phyloP scores from a whole-genome alignment of 2,329 filamentous ascomycete species.

The Exophiala xenobiotica region DNA sequence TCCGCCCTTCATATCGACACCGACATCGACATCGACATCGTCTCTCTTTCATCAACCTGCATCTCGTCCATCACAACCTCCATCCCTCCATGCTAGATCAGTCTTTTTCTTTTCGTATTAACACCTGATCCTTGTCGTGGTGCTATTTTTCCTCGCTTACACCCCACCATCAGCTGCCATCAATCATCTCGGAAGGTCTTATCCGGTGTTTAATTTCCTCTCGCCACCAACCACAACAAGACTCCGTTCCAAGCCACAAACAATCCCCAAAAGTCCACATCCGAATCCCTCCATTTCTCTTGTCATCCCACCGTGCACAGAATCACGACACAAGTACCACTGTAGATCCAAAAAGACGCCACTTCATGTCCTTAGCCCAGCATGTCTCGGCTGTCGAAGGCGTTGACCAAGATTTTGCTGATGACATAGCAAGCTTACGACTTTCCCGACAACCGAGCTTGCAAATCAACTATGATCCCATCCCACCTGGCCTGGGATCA shows the following conservation, averaged over 20 bases:
- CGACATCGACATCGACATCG: too few species aligned
- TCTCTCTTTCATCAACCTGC: too few species aligned
- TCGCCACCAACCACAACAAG: background rate
- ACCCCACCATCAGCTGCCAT: too few species aligned
- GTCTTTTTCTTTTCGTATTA: background rate
- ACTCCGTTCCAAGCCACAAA: background rate
- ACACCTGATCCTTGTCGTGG: too few species aligned
- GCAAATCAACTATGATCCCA: conserved; percentile 50
- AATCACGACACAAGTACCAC: background rate
- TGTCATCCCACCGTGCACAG: too few species aligned
- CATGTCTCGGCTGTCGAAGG: conserved; percentile 53
- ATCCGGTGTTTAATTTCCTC: background rate
- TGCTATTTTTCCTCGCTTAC: too few species aligned
- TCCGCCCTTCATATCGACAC: too few species aligned
- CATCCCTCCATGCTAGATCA: background rate
- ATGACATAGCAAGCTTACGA: conserved; percentile 19
- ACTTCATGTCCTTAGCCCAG: conserved; percentile 51
- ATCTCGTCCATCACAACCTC: too few species aligned
- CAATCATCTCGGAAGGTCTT: background rate
- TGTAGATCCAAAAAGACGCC: background rate
- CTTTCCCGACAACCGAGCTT: conserved; percentile 34
- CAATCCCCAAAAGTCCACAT: background rate
- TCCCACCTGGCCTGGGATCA: conserved; percentile 38
- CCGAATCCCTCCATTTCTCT: background rate
- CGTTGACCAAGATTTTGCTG: conserved; percentile 44